phyloP scores from a whole-genome alignment of 352 stramenopile species.

The Poterioochromonas sp. region DNA sequence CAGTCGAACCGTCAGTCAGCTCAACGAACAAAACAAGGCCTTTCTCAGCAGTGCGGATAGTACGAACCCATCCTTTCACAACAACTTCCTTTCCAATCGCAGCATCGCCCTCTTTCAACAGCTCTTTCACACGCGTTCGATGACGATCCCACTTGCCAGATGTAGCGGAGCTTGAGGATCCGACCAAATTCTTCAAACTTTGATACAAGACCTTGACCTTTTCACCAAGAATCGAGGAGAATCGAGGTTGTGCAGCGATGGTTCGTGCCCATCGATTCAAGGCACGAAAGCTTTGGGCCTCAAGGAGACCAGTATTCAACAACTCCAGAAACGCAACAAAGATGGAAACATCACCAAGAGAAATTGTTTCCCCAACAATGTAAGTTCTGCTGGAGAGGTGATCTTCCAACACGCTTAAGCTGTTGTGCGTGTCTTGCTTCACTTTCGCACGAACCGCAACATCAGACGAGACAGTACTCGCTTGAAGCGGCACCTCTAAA shows the following conservation, averaged over 20 bases:
- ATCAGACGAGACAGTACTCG: not conserved
- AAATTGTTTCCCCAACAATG: slow-evolving; percentile 47
- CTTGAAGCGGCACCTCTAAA: not conserved
- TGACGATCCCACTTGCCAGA: slow-evolving; percentile 57
- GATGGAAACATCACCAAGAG: slow-evolving; percentile 52
- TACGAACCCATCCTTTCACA: slow-evolving; percentile 86
- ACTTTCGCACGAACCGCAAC: slow-evolving; percentile 41
- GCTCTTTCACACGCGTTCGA: slow-evolving; percentile 68
- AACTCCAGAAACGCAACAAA: slow-evolving; percentile 35
- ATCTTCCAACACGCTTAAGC: slow-evolving; percentile 45
- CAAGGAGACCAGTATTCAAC: not conserved
- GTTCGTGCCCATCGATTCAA: not conserved
- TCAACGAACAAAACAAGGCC: slow-evolving; percentile 83
- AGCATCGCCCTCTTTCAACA: slow-evolving; percentile 53
- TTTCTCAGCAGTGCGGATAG: slow-evolving; percentile 70
- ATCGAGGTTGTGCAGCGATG: not conserved
- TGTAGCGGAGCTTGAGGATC: not conserved
- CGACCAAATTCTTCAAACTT: not conserved
- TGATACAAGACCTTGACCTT: not conserved
- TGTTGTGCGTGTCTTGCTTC: slow-evolving; percentile 43
- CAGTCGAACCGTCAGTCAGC: slow-evolving; percentile 84
- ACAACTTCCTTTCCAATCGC: slow-evolving; percentile 70
- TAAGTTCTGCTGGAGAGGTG: slow-evolving; percentile 45
- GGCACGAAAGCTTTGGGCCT: not conserved
- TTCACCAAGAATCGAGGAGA: slow-evolving; percentile 15